Percentiles rank a stretch among this genome's conserved stretches.
Conservation (phyloP, 1,139 yeast genomes). For the Yamadazyma sp. region DNA sequence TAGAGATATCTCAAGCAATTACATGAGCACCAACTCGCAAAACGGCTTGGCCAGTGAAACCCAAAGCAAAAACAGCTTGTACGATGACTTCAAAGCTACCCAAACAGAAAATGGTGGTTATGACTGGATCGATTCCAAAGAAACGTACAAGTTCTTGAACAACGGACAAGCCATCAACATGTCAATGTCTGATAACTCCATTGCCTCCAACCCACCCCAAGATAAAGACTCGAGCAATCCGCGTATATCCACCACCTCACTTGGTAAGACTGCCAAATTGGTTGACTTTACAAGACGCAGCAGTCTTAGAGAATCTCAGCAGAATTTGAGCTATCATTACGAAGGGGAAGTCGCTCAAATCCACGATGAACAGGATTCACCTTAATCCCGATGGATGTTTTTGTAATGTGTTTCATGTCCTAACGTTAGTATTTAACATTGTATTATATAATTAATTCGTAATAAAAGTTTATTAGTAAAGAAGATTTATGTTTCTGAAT, state of each 20-base stretch:
- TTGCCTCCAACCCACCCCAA: slow-evolving; percentile 6
- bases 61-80: slow-evolving; percentile 15
- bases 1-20: slow-evolving; percentile 20
- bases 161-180: slow-evolving; percentile 14
- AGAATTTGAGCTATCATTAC: slow-evolving; percentile 19
- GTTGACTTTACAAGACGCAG: slow-evolving; percentile 55
- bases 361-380: slow-evolving; percentile 25
- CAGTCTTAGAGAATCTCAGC: slow-evolving; percentile 42
- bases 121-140: slow-evolving; percentile 24
- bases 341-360: slow-evolving; percentile 40
- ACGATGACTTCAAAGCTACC: slow-evolving; percentile 33
- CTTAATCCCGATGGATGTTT: background rate
- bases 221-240: slow-evolving; percentile 7
- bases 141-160: slow-evolving; percentile 15
- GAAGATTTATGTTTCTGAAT: too few species aligned
- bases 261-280: slow-evolving; percentile 40
- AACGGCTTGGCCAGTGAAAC: background rate
- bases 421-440: slow-evolving; percentile 3
- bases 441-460: slow-evolving; percentile 9
- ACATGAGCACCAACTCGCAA: slow-evolving; percentile 6
- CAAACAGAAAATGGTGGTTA: slow-evolving; percentile 27
- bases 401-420: slow-evolving; percentile 4
- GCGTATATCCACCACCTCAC: slow-evolving; percentile 19
- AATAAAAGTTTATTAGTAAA: slow-evolving; percentile 4
- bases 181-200: slow-evolving; percentile 14